phyloP scores from a whole-genome alignment of 1,284 basidiomycete species.

The Trametes versicolor region DNA sequence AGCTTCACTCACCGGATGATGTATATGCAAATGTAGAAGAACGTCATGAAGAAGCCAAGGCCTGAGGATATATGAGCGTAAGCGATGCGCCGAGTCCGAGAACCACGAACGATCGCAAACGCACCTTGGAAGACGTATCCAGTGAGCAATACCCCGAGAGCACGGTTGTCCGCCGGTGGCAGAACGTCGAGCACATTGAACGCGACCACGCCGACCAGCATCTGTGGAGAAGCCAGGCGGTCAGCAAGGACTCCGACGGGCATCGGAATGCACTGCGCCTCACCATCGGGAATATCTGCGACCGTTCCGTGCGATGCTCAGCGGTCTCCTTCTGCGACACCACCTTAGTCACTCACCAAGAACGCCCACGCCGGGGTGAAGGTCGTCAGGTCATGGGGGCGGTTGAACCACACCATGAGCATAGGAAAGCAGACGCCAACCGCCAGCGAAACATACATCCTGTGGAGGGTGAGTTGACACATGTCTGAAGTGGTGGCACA shows the following conservation, averaged over 20 bases:
- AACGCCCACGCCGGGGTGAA: conserved; percentile 61
- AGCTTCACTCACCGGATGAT: conserved; percentile 50
- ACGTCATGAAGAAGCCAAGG: conserved; percentile 60
- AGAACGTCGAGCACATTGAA: conserved; percentile 56
- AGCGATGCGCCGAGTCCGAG: conserved; percentile 22
- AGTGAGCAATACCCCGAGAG: conserved; percentile 53
- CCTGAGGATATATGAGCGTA: conserved; percentile 39
- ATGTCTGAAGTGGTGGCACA: neutral
- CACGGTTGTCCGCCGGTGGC: conserved; percentile 46
- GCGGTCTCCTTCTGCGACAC: neutral
- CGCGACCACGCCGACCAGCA: conserved; percentile 60
- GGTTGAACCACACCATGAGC: conserved; percentile 62
- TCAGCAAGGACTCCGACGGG: conserved; percentile 18
- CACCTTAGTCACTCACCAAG: conserved; percentile 46
- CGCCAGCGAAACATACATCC: conserved; percentile 55
- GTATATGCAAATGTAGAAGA: conserved; percentile 61
- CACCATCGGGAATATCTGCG: conserved; percentile 57
- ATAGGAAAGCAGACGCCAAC: conserved; percentile 57
- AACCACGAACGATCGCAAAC: conserved; percentile 22
- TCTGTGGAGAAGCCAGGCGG: conserved; percentile 40
- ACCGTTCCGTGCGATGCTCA: conserved; percentile 11
- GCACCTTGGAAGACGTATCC: conserved; percentile 61
- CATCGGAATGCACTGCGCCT: conserved; percentile 17
- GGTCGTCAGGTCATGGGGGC: conserved; percentile 54
- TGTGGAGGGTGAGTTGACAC: conserved; percentile 28